These are phyloP conservation scores for Penicillium robsamsonii DNA, from an alignment of 495 filamentous ascomycete species.

Conservation along the genomic window DNA sequence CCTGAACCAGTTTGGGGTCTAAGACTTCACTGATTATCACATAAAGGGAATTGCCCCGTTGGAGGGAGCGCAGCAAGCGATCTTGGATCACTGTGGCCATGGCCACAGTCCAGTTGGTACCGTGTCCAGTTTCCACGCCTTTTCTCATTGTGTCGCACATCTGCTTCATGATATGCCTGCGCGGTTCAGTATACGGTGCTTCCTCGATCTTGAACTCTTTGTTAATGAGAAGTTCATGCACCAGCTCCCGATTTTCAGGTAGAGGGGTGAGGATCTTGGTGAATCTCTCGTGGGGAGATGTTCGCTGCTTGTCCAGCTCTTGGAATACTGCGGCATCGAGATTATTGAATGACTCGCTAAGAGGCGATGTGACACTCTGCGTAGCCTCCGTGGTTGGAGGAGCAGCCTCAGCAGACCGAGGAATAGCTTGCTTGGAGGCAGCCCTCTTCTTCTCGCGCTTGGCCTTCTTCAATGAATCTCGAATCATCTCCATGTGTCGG, in stretches of 20 bases:
- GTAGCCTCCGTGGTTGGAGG: constrained; percentile 36
- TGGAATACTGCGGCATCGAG: constrained; percentile 39
- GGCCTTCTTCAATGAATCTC: constrained; percentile 77
- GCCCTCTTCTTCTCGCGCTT: constrained; percentile 61
- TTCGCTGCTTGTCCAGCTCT: constrained; percentile 38
- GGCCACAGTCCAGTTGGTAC: constrained; percentile 71
- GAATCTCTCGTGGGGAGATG: constrained; percentile 44
- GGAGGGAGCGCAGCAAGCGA: constrained; percentile 79
- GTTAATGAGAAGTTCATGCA: constrained; percentile 91
- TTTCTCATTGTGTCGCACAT: constrained; percentile 75
- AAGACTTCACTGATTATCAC: constrained; percentile 80
- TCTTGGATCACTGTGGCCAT: constrained; percentile 83
- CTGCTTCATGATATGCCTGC: constrained; percentile 54
- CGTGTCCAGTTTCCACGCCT: constrained; percentile 68
- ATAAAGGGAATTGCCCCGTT: constrained; percentile 76
- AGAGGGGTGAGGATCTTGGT: constrained; percentile 61
- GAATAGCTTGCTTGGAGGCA: constrained; percentile 59
- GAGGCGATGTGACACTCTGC: constrained; percentile 45
- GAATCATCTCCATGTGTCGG: constrained; percentile 77
- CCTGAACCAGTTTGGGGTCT: constrained; percentile 72
- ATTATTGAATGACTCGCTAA: constrained; percentile 46
- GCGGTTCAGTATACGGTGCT: constrained; percentile 46
- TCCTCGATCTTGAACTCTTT: constrained; percentile 70
- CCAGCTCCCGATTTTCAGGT: constrained; percentile 78
- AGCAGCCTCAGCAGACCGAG: constrained; percentile 43